phyloP scores from a whole-genome alignment of 164 flowering plant genomes.

The Magnolia kwangsiensis region DNA sequence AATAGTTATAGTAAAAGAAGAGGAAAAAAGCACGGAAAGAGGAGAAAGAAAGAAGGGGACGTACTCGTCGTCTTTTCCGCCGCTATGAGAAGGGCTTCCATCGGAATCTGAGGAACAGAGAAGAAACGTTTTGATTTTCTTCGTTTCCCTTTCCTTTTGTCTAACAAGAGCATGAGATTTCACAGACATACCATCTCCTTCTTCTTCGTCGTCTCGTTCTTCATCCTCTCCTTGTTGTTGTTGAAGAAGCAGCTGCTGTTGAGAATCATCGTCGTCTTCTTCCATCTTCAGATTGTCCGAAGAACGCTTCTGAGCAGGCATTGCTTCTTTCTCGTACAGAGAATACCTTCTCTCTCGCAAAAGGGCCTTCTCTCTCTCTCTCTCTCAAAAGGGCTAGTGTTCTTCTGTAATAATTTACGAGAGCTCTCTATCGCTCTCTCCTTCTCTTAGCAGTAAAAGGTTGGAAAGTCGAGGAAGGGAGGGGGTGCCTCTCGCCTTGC shows the following conservation, averaged over 20 bases:
- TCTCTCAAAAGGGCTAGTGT: neutral
- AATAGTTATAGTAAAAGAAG: neutral
- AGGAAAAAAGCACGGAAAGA: neutral
- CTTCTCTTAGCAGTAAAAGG: neutral
- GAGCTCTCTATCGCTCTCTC: neutral
- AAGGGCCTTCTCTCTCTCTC: neutral
- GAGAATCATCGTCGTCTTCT: neutral
- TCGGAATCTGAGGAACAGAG: conserved; percentile 7
- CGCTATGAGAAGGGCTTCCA: conserved; percentile 10
- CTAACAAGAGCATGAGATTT: neutral
- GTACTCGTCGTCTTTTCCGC: conserved; percentile 10
- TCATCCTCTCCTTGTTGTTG: neutral
- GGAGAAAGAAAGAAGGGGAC: neutral
- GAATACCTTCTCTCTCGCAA: neutral
- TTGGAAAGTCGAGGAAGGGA: neutral
- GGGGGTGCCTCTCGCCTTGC: neutral
- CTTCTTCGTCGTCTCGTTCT: neutral
- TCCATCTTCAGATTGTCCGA: neutral
- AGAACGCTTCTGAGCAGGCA: conserved; percentile 17
- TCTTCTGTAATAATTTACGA: neutral
- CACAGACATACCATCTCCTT: neutral
- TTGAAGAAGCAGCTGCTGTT: neutral
- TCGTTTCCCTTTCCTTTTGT: neutral
- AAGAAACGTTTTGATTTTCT: neutral
- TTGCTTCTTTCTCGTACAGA: neutral